Evolutionary conservation across 192 early-diverging fungal species (phyloP), one percentile per base, ranked within the genome.

Genomic region (Entomortierella parvispora): DNA sequence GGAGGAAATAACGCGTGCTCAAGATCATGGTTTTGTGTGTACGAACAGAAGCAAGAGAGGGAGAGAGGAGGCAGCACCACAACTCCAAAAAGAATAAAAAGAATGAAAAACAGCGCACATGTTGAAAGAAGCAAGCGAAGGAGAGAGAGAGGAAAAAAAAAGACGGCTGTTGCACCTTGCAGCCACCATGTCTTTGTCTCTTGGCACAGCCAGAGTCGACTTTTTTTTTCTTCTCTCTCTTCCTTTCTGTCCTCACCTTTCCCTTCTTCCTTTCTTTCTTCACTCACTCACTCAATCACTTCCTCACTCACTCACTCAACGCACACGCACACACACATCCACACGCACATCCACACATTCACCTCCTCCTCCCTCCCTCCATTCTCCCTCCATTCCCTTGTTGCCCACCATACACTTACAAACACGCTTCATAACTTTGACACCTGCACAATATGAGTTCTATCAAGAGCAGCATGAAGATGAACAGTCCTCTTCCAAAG

Each of bases 401-500:
- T 47, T 11, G 8, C 15, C 32, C 3, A 3, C 18, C 47, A 12
- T 34, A 17, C 55, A 2, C n/a, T n/a, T n/a, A n/a, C n/a, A n/a
- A n/a, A n/a, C n/a, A n/a, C n/a, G n/a, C n/a, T n/a, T n/a, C n/a
- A n/a, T n/a, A n/a, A n/a, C n/a, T n/a, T n/a, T n/a, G n/a, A n/a
- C n/a, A n/a, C 50, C 34, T 65, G 29, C 65, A 51, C 60, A 51
- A 28, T 20, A 76, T 76, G 71, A 76, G 26, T 34, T 50, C 51
- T 1, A 44, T 72, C 31, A 72, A 72, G 50, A 55, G n/a, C 31
- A 61, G 57, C 49, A 74, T 65, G 63, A 74, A 74, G 50, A 74
- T 74, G 46, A 76, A 76, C 53, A 76, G 71, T 51, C 71, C 71
- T 6, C 44, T 76, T 15, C 71, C 71, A 26, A 76, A 76, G 40